phyloP scores from a whole-genome alignment of 495 filamentous ascomycete genomes.

The Parachaetomium inaequale region DNA sequence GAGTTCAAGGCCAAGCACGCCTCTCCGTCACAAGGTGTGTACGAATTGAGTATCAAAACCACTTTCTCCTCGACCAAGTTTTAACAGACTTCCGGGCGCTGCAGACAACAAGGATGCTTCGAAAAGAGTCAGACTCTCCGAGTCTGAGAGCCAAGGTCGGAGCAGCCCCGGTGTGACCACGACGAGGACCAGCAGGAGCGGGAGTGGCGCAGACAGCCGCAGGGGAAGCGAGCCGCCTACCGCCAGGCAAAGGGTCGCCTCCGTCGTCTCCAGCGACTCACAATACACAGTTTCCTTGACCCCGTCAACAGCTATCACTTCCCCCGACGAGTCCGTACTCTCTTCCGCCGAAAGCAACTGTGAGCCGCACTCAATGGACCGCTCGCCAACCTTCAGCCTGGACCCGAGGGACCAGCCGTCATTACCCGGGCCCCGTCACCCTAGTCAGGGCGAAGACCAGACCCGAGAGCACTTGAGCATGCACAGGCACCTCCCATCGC shows the following conservation, averaged over 20 bases:
- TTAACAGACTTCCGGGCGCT: constrained; percentile 10
- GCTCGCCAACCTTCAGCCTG: constrained; percentile 28
- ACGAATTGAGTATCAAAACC: neutral
- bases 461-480: constrained; percentile 17
- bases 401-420: constrained; percentile 18
- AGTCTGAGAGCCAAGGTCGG: constrained; percentile 23
- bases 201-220: constrained; percentile 42
- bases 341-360: constrained; percentile 28
- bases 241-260: constrained; percentile 40
- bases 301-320: constrained; percentile 26
- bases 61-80: neutral
- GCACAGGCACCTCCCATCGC: constrained; percentile 32
- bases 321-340: constrained; percentile 33
- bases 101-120: constrained; percentile 46
- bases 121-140: constrained; percentile 42
- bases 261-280: constrained; percentile 36
- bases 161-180: constrained; percentile 34
- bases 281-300: constrained; percentile 28
- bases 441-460: constrained; percentile 28
- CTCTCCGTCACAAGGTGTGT: constrained; percentile 45
- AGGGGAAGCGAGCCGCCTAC: constrained; percentile 45
- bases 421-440: constrained; percentile 11
- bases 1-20: constrained; percentile 70
- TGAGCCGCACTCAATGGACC: constrained; percentile 23
- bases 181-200: constrained; percentile 39